Evolutionary conservation across 2,329 filamentous ascomycete genomes (phyloP).

Genomic region (Sclerotinia minor): DNA sequence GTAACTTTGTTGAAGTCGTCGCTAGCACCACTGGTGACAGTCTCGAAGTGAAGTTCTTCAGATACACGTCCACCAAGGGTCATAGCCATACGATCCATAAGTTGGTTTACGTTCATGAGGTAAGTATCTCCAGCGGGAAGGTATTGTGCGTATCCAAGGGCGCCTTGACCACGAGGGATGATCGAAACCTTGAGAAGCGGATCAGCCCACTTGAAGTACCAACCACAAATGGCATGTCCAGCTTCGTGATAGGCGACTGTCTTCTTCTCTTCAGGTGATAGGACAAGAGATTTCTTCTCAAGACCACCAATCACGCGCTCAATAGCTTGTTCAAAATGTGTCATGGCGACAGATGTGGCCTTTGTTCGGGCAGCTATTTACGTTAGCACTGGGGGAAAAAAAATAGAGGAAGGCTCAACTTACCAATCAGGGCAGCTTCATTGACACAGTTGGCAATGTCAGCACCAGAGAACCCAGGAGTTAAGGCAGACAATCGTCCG

Average conservation of each 20-base stretch:
- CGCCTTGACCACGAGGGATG: constrained; percentile 91
- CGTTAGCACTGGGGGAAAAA: constrained; percentile 42
- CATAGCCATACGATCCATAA: constrained; percentile 99
- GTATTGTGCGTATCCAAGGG: constrained; percentile 95
- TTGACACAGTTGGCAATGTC: constrained; percentile 99
- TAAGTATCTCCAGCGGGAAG: constrained; percentile 90
- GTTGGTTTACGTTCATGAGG: constrained; percentile 90
- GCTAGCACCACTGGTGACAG: constrained; percentile 89
- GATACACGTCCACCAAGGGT: constrained; percentile 92
- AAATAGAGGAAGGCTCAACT: constrained; percentile 41
- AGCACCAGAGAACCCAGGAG: constrained; percentile 93
- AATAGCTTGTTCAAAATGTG: constrained; percentile 95
- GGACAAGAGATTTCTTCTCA: constrained; percentile 94
- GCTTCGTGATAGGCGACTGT: constrained; percentile 98
- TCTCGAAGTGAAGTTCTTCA: constrained; percentile 95
- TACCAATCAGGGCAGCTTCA: constrained; percentile 93
- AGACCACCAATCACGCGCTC: constrained; percentile 95
- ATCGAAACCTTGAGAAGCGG: constrained; percentile 98
- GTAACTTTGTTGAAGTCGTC: constrained; percentile 99
- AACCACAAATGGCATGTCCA: constrained; percentile 96
- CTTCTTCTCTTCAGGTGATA: constrained; percentile 90
- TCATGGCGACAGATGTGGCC: constrained; percentile 79
- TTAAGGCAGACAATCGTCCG: constrained; percentile 86
- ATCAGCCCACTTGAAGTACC: constrained; percentile 96
- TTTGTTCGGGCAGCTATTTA: constrained; percentile 74